A percentile compares a stretch with the other conserved stretches of the same genome.
phyloP scores from a whole-genome alignment of 2,329 filamentous ascomycete genomes.

The Stachybotrys echinatus region DNA sequence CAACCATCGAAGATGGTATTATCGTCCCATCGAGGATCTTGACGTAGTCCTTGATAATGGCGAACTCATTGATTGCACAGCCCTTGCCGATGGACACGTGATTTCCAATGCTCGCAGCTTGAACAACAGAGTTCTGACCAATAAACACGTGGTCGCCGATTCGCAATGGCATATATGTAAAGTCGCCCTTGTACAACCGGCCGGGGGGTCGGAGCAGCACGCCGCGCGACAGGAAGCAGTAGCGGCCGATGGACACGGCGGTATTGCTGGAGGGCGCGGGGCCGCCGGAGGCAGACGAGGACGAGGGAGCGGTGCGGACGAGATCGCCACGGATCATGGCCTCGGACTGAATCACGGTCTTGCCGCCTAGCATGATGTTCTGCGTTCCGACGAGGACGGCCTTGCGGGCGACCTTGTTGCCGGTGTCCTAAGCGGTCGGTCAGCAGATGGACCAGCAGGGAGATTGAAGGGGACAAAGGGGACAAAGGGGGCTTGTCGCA shows the following conservation, averaged over 20 bases:
- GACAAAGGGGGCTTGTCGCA: constrained; percentile 30
- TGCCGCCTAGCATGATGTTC: constrained; percentile 95
- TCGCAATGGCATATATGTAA: constrained; percentile 83
- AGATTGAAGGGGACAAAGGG: background rate
- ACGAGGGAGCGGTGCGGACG: constrained; percentile 48
- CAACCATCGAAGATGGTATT: constrained; percentile 82
- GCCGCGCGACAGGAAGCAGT: constrained; percentile 79
- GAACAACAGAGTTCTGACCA: constrained; percentile 67
- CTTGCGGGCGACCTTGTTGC: constrained; percentile 95
- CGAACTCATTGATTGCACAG: constrained; percentile 77
- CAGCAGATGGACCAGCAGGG: background rate
- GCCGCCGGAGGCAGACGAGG: constrained; percentile 29
- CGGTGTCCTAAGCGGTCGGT: constrained; percentile 67
- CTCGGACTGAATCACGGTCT: constrained; percentile 92
- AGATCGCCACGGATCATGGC: constrained; percentile 93
- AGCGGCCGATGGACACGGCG: constrained; percentile 83
- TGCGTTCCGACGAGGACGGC: constrained; percentile 90
- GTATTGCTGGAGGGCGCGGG: constrained; percentile 46
- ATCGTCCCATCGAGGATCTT: constrained; percentile 80
- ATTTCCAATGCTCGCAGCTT: constrained; percentile 76
- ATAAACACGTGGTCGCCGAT: constrained; percentile 95
- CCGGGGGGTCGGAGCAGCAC: constrained; percentile 79
- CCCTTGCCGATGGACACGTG: constrained; percentile 81
- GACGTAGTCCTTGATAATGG: constrained; percentile 90
- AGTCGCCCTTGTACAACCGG: constrained; percentile 71